phyloP scores from a whole-genome alignment of 331 rosid genomes.

The Malus hybrid region DNA sequence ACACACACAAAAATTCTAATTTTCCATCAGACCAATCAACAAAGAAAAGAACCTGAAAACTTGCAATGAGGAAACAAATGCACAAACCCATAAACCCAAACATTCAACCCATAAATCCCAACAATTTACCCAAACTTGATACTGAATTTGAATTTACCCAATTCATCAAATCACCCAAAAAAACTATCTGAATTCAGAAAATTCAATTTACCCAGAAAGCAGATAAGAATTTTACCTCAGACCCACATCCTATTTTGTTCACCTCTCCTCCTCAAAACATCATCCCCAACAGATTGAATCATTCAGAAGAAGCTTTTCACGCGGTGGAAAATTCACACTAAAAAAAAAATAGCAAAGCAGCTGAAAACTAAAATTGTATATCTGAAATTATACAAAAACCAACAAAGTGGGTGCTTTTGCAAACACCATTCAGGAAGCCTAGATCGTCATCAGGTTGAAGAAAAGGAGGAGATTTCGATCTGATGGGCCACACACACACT shows the following conservation, averaged over 20 bases:
- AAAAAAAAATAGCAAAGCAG: constrained; percentile 24
- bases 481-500: constrained; percentile 67
- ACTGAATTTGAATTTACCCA: constrained; percentile 19
- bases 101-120: constrained; percentile 16
- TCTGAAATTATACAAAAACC: constrained; percentile 26
- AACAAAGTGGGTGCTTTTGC: constrained; percentile 44
- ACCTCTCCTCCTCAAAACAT: constrained; percentile 18
- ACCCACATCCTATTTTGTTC: constrained; percentile 49
- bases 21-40: constrained; percentile 4
- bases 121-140: constrained; percentile 14
- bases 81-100: constrained; percentile 12
- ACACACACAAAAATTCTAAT: not conserved
- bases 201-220: constrained; percentile 23
- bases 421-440: constrained; percentile 60
- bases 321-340: constrained; percentile 36
- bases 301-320: constrained; percentile 32
- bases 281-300: constrained; percentile 46
- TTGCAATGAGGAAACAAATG: constrained; percentile 29
- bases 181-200: not conserved
- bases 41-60: not conserved
- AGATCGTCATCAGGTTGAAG: constrained; percentile 69
- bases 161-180: constrained; percentile 23
- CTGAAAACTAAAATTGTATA: constrained; percentile 1
- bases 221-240: constrained; percentile 57
- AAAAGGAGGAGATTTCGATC: constrained; percentile 81